Percentiles rank a stretch among this genome's conserved stretches.
phyloP scores from a whole-genome alignment of 2,329 filamentous ascomycete genomes.

The Fusarium drepaniforme region DNA sequence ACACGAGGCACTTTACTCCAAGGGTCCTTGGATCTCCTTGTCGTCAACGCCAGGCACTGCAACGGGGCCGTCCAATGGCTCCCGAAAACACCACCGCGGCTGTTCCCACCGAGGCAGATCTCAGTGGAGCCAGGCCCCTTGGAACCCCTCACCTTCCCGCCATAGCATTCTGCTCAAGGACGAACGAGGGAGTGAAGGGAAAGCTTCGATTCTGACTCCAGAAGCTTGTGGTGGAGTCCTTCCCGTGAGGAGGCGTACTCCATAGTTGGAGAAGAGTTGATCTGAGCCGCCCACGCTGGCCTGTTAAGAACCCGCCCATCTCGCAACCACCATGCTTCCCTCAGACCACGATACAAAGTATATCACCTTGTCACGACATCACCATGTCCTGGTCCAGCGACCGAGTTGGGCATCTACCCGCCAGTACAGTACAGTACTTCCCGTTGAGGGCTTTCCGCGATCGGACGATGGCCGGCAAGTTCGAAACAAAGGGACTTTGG shows the following conservation, averaged over 20 bases:
- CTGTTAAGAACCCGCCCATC: slow-evolving; percentile 27
- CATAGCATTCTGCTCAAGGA: slow-evolving; percentile 43
- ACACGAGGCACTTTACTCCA: slow-evolving; percentile 22
- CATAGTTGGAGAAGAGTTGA: slow-evolving; percentile 44
- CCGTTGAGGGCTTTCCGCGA: slow-evolving; percentile 27
- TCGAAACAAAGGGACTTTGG: slow-evolving; percentile 39
- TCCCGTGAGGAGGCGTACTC: slow-evolving; percentile 44
- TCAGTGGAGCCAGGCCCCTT: slow-evolving; percentile 43
- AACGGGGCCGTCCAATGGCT: slow-evolving; percentile 44
- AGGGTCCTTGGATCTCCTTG: slow-evolving; percentile 35
- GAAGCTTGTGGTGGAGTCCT: slow-evolving; percentile 46
- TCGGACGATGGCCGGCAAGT: slow-evolving; percentile 37
- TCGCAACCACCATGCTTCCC: slow-evolving; percentile 17
- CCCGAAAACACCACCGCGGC: slow-evolving; percentile 42
- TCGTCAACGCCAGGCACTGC: slow-evolving; percentile 35
- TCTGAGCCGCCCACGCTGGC: slow-evolving; percentile 44
- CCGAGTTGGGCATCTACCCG: slow-evolving; percentile 3
- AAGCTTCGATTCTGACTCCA: slow-evolving; percentile 47
- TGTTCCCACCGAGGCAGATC: slow-evolving; percentile 45
- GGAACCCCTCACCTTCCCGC: slow-evolving; percentile 46
- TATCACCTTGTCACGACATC: not conserved
- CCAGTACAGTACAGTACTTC: not conserved
- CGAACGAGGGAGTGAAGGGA: slow-evolving; percentile 37
- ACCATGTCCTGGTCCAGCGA: not conserved
- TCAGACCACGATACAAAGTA: slow-evolving; percentile 16